Evolutionary conservation across 2,329 filamentous ascomycete species (phyloP).

Genomic region (Albifimbria verrucaria): DNA sequence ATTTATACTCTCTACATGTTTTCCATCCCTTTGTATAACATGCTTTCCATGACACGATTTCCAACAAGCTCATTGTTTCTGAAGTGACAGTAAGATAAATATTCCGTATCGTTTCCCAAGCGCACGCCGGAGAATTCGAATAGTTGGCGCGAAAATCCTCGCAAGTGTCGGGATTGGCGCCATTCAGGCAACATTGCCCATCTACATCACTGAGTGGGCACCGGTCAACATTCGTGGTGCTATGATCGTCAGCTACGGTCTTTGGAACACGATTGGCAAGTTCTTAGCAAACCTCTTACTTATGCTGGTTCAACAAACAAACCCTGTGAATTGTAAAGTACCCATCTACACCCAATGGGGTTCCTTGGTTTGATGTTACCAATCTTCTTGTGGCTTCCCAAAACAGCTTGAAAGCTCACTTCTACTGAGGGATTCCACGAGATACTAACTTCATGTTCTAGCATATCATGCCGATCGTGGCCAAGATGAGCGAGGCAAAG

Average conservation of each 20-base stretch:
- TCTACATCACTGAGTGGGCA: not conserved
- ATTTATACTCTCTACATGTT: too few relatives aligned
- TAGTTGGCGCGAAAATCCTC: not conserved
- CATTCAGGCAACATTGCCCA: not conserved
- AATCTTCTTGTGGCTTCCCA: not conserved
- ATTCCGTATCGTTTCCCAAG: too few relatives aligned
- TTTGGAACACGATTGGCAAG: not conserved
- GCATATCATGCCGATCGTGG: not conserved
- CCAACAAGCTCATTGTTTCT: too few relatives aligned
- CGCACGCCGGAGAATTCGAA: too few relatives aligned
- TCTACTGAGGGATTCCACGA: not conserved
- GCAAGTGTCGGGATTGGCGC: not conserved
- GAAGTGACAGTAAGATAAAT: too few relatives aligned
- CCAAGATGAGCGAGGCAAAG: slow-evolving; percentile 5
- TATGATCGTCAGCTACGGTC: not conserved
- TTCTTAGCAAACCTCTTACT: not conserved
- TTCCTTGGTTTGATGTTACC: not conserved
- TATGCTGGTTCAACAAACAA: not conserved
- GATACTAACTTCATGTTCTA: not conserved
- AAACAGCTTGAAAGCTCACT: not conserved
- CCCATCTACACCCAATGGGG: not conserved
- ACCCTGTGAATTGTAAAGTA: not conserved
- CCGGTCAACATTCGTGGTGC: not conserved
- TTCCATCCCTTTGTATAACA: too few relatives aligned
- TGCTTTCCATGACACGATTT: too few relatives aligned